Conservation (phyloP, 352 stramenopile genomes). For the Pythium volutum region DNA sequence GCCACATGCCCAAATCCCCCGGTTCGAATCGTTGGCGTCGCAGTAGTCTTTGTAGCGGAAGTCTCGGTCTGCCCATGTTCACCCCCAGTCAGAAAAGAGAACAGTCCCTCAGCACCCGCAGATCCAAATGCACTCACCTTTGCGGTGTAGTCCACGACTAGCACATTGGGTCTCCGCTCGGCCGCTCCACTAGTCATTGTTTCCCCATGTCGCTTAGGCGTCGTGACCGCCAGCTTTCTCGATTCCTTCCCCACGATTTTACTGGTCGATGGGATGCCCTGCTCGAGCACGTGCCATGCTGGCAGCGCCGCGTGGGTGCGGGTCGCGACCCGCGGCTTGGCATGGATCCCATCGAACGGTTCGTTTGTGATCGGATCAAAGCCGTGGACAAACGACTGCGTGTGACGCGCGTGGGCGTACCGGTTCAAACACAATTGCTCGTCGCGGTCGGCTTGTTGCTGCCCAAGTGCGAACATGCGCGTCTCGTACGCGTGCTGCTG, state of each 20-base stretch:
- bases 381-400: constrained; percentile 49
- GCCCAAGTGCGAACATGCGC: constrained; percentile 42
- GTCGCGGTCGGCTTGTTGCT: constrained; percentile 35
- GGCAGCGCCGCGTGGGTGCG: constrained; percentile 42
- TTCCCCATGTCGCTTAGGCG: no score
- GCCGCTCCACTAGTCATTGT: neutral
- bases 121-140: no score
- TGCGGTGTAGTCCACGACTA: constrained; percentile 26
- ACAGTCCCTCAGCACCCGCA: no score
- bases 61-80: neutral
- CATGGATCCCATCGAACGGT: constrained; percentile 41
- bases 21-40: constrained; percentile 6
- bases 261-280: constrained; percentile 28
- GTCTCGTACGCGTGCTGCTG: constrained; percentile 55
- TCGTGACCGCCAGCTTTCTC: neutral
- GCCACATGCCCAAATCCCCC: constrained; percentile 7
- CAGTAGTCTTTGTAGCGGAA: neutral
- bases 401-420: constrained; percentile 55
- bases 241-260: constrained; percentile 14
- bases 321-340: constrained; percentile 41
- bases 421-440: constrained; percentile 58
- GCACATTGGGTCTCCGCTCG: constrained; percentile 29
- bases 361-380: constrained; percentile 71
- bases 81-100: no score
- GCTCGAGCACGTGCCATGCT: constrained; percentile 51